Evolutionary conservation across 2,329 filamentous ascomycete species (phyloP), one percentile per base, ranked within the genome.

Genomic region (Fusarium sp.): DNA sequence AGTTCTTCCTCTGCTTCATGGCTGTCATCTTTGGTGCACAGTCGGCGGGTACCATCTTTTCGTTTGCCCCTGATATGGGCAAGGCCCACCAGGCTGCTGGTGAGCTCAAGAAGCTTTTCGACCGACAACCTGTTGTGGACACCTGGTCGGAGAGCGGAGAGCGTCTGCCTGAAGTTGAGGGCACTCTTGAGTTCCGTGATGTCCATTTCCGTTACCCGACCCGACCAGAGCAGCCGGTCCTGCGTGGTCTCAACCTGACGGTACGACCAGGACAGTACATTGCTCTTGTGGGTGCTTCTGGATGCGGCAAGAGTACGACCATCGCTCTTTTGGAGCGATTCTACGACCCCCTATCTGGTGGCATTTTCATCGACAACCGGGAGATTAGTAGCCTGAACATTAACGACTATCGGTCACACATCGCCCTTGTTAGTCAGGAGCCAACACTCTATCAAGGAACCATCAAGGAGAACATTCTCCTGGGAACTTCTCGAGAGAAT

Each of bases 171-270:
- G 79, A 86, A 3, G 88, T 96, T 27, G 90, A 97, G 22, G 96
- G 95, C 29, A 89, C 88, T 14, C 90, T 99, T 72, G 95, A 98
- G 81, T 97, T 99, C 85, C 91, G 93, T 22, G 92, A 97, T 75
- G 95, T 98, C 2, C 95, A 98, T 81, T 98, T 98, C 88, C 91
- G 95, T 48, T 99, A 98, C 80, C 95, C 96, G 0, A 97, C 95
- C 0, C 91, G 97, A 1, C 94, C 94, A 0, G 95, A 98, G 76
- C 94, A 97, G 77, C 94, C 95, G n/a, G 95, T 98, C 0, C 91
- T 98, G 4, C 93, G 94, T 31, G 96, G 95, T 0, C 87, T 98
- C 13, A 92, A 96, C 82, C 87, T 96, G 8, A 86, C 85, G 16
- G 90, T 96, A 48, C 90, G 91, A 31, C 93, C 94, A 0, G 94